Conservation (phyloP, 2,329 filamentous ascomycete species). For the Fusarium falciforme region DNA sequence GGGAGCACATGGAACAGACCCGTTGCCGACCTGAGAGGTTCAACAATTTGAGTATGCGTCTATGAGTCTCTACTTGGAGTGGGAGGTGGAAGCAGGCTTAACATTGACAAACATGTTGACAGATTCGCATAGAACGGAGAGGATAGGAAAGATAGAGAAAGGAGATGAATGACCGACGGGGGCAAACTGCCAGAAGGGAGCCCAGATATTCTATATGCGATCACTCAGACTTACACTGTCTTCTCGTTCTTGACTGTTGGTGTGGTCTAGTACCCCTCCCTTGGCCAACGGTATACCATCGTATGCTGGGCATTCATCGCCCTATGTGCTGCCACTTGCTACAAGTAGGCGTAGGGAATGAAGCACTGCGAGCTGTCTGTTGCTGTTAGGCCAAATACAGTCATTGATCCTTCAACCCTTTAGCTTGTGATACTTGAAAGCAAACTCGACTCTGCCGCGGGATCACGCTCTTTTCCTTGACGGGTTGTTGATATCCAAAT, state of each 20-base stretch:
- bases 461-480: background rate
- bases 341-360: background rate
- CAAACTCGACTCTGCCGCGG: background rate
- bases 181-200: background rate
- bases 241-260: background rate
- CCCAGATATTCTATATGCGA: background rate
- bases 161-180: background rate
- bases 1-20: constrained; percentile 66
- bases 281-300: background rate
- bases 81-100: constrained; percentile 57
- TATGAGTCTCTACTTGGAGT: constrained; percentile 68
- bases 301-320: background rate
- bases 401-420: background rate
- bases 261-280: background rate
- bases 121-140: background rate
- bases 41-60: constrained; percentile 70
- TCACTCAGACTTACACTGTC: background rate
- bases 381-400: background rate
- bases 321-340: background rate
- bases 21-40: constrained; percentile 62
- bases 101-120: constrained; percentile 57
- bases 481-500: background rate
- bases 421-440: background rate
- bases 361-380: background rate
- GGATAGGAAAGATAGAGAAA: background rate